Evolutionary conservation across 495 filamentous ascomycete genomes (phyloP).

Genomic region (Gamarada debralockiae): DNA sequence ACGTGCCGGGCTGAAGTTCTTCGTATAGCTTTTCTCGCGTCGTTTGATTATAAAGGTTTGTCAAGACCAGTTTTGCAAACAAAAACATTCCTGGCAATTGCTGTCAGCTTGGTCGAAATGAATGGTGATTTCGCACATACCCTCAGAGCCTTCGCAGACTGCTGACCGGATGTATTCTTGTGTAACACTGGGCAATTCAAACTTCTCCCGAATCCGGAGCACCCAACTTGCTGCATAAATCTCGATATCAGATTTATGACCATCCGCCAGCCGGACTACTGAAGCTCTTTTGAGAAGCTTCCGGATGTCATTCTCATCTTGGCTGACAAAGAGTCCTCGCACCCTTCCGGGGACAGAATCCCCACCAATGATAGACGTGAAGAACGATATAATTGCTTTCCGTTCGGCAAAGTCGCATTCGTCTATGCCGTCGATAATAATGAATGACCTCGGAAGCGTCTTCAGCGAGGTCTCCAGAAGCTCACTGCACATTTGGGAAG

Average conservation of each 20-base stretch:
- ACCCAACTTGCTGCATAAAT: conserved; percentile 22
- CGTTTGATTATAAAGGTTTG: conserved; percentile 34
- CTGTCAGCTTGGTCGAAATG: too few relatives aligned
- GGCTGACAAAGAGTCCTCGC: conserved; percentile 38
- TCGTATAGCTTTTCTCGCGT: conserved; percentile 24
- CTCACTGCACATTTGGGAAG: conserved; percentile 20
- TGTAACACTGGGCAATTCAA: conserved; percentile 18
- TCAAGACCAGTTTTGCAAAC: conserved; percentile 40
- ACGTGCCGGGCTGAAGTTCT: conserved; percentile 27
- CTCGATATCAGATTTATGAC: conserved; percentile 31
- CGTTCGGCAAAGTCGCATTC: conserved; percentile 34
- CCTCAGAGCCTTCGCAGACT: conserved; percentile 22
- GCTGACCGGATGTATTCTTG: conserved; percentile 11
- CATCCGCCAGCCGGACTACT: conserved; percentile 21
- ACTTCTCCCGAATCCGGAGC: conserved; percentile 26
- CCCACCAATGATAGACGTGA: conserved; percentile 21
- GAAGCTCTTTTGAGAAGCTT: conserved; percentile 24
- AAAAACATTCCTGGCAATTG: conserved; percentile 53
- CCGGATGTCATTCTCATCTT: conserved; percentile 30
- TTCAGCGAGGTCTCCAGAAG: conserved; percentile 30
- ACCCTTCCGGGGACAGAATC: conserved; percentile 28
- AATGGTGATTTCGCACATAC: too few relatives aligned
- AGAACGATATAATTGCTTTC: conserved; percentile 25
- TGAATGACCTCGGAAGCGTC: conserved; percentile 24
- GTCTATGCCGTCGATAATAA: conserved; percentile 44